Conservation (phyloP, 2,329 filamentous ascomycete species). For the Hymenoscyphus occultus region DNA sequence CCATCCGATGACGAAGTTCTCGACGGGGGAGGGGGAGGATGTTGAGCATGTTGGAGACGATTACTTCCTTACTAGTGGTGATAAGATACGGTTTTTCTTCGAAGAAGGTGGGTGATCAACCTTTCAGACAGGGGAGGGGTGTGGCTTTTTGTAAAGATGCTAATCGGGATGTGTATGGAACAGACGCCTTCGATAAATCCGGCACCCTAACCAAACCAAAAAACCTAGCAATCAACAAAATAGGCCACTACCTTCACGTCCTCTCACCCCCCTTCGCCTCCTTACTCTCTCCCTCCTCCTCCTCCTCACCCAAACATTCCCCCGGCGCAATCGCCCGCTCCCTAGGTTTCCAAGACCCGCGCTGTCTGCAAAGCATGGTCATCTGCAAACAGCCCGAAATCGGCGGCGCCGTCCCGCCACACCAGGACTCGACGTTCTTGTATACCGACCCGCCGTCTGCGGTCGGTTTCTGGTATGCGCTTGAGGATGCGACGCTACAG, state of each 20-base stretch:
- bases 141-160: too few relatives aligned
- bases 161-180: too few relatives aligned
- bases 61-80: slow-evolving; percentile 87
- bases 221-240: slow-evolving; percentile 83
- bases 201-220: slow-evolving; percentile 75
- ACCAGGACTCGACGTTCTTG: slow-evolving; percentile 90
- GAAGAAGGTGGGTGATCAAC: slow-evolving; percentile 58
- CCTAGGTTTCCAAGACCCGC: slow-evolving; percentile 47
- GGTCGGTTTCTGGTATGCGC: slow-evolving; percentile 95
- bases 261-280: slow-evolving; percentile 64
- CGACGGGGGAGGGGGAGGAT: slow-evolving; percentile 65
- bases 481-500: slow-evolving; percentile 82
- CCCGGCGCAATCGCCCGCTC: slow-evolving; percentile 45
- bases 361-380: slow-evolving; percentile 85
- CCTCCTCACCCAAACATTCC: slow-evolving; percentile 35
- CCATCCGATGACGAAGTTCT: slow-evolving; percentile 93
- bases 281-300: slow-evolving; percentile 48
- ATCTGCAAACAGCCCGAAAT: slow-evolving; percentile 99
- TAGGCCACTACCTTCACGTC: slow-evolving; percentile 73
- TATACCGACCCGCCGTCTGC: slow-evolving; percentile 87
- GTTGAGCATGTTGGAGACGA: slow-evolving; percentile 57
- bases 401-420: slow-evolving; percentile 82
- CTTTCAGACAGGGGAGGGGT: too few relatives aligned
- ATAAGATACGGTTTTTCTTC: slow-evolving; percentile 96
- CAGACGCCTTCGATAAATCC: slow-evolving; percentile 69